phyloP scores from a whole-genome alignment of 2,329 filamentous ascomycete genomes.

The Corniculantispora saksenae region DNA sequence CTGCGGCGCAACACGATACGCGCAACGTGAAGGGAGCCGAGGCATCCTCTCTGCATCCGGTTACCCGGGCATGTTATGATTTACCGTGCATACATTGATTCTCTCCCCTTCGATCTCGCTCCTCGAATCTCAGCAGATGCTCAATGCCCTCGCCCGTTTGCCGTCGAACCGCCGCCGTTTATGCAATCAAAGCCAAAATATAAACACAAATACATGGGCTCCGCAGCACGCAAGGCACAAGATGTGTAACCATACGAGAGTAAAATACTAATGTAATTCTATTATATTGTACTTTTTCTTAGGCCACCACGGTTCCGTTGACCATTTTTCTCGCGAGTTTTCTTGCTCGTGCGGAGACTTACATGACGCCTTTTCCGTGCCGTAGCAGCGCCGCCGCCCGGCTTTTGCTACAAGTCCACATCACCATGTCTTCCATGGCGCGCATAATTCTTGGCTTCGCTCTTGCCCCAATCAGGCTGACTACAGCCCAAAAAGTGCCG shows the following conservation, averaged over 20 bases:
- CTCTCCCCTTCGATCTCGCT: not conserved
- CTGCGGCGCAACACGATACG: not conserved
- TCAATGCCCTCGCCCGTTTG: not conserved
- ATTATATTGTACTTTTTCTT: not conserved
- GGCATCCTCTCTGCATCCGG: not conserved
- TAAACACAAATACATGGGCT: not conserved
- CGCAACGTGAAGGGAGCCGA: not conserved
- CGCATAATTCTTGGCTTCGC: not conserved
- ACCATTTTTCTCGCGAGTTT: too few relatives aligned
- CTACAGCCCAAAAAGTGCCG: not conserved
- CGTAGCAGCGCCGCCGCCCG: too few relatives aligned
- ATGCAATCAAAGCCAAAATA: not conserved
- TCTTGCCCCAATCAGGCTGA: not conserved
- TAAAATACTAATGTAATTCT: not conserved
- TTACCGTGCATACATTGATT: not conserved
- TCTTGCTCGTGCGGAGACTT: too few relatives aligned
- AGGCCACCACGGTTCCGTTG: not conserved
- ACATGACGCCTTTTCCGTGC: not conserved
- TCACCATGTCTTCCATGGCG: not conserved
- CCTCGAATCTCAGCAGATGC: not conserved
- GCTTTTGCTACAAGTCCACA: not conserved
- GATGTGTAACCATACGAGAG: not conserved
- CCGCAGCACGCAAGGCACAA: not conserved
- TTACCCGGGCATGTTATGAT: not conserved
- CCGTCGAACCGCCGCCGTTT: not conserved